Base-by-base conservation (phyloP, 2,329 filamentous ascomycete genomes). In the Clarireedia homoeocarpa region DNA sequence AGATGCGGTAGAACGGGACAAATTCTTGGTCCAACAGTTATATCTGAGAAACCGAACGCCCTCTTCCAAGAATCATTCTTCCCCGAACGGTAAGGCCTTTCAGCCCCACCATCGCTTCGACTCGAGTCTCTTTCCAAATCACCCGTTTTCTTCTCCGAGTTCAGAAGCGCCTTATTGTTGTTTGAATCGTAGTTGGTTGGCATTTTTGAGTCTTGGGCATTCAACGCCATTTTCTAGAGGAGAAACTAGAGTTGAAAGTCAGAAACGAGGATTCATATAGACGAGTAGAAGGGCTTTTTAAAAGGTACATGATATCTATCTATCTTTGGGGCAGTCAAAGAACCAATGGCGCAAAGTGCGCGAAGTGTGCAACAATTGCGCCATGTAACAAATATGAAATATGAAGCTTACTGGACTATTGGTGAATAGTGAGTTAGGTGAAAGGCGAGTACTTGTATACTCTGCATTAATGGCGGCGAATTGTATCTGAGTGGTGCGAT, bases 1-100 rank as follows among this genome's bases (percentile, higher is more conserved):
- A 70, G 48, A 62, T 70, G 67, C 6, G 63, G 63, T 46, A 69
- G 53, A n/a, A 70, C 67, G 3, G 66, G 66, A 3, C 59, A 61
- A 49, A 69, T 69, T 55, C 67, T 58, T 7, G 34, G 57, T 3
- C 66, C 67, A 30, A 59, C 50, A 6, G 27, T 50, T n/a, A 57
- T 61, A 38, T 62, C 54, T 9, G 44, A 26, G 40, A 55, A 54
- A 12, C 51, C 51, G 23, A 45, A 48, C 6, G 51, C 48, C 27
- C n/a, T 54, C 26, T 15, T 36, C 52, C 52, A 34, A 34, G 30
- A 55, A 42, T 27, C 48, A 40, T 23, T 6, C 15, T 55, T 55
- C 14, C 38, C 50, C 9, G 39, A 55, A 12, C 24, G 36, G 14
- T 15, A 4, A 5, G 14, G 17, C 10, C 24, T 24, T 7, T 47